phyloP scores from a whole-genome alignment of 2,329 filamentous ascomycete genomes.

The Sporothrix variecibatus region DNA sequence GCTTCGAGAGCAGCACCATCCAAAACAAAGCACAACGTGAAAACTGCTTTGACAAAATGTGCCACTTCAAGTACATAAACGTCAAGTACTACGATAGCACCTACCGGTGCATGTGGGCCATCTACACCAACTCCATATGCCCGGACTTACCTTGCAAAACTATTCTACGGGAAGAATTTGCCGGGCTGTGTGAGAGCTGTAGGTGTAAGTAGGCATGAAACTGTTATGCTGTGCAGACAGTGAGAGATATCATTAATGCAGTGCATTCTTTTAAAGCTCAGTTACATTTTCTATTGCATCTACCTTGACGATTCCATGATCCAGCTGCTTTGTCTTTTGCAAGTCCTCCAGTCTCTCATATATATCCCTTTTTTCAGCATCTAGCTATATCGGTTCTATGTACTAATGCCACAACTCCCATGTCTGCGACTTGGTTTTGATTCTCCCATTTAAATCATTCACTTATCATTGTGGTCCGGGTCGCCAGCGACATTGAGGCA shows the following conservation, averaged over 20 bases:
- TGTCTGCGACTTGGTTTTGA: neutral
- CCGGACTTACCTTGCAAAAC: neutral
- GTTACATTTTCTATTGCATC: neutral
- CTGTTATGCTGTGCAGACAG: no score
- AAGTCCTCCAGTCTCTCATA: neutral
- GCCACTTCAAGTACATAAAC: neutral
- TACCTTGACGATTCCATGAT: neutral
- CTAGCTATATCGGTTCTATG: neutral
- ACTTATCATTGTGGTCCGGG: slow-evolving; percentile 8
- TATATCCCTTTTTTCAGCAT: neutral
- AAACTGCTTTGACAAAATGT: neutral
- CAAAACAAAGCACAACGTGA: no score
- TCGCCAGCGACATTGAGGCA: slow-evolving; percentile 22
- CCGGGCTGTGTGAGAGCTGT: neutral
- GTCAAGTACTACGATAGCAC: neutral
- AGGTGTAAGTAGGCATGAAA: no score
- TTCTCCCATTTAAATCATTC: neutral
- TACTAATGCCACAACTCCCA: neutral
- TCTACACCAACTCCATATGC: neutral
- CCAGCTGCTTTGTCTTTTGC: neutral
- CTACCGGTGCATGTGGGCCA: neutral
- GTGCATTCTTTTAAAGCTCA: neutral
- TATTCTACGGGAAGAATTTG: neutral
- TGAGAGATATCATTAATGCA: no score
- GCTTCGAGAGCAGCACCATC: no score